Percentiles rank a stretch among this genome's conserved stretches.
Evolutionary conservation across 1,284 basidiomycete genomes (phyloP).

Genomic region (Melampsora larici-populina): DNA sequence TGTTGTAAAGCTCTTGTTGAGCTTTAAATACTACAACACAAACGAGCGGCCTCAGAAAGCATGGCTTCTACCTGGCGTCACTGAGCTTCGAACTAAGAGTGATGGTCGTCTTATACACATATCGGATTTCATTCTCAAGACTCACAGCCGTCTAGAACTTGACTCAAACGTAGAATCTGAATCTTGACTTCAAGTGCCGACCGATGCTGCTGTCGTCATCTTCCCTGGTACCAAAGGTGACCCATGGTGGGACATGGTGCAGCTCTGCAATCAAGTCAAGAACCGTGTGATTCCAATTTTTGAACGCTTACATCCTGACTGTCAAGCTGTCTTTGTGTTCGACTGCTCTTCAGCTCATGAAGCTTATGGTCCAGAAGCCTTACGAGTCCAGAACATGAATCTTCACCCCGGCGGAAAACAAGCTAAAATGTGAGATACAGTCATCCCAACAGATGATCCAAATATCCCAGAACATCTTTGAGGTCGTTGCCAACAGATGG

Average conservation of each 20-base stretch:
- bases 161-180: neutral
- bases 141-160: neutral
- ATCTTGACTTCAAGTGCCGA: neutral
- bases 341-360: conserved; percentile 6
- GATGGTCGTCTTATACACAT: conserved; percentile 12
- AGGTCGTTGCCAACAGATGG: neutral
- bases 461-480: neutral
- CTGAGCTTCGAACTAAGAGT: conserved; percentile 11
- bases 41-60: conserved; percentile 1
- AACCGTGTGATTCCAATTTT: conserved; percentile 6
- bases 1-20: too few relatives aligned
- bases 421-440: neutral
- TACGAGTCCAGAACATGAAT: conserved; percentile 6
- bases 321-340: too few relatives aligned
- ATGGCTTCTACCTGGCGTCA: conserved; percentile 1
- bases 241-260: too few relatives aligned
- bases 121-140: conserved; percentile 6
- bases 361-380: neutral
- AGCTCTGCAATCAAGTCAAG: conserved; percentile 6
- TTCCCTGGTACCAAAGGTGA: too few relatives aligned
- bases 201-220: conserved; percentile 2
- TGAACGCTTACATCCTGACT: neutral
- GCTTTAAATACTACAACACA: too few relatives aligned
- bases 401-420: conserved; percentile 6
- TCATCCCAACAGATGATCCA: conserved; percentile 2